phyloP scores from a whole-genome alignment of 495 filamentous ascomycete genomes.

The Penicillium longicatenatum region DNA sequence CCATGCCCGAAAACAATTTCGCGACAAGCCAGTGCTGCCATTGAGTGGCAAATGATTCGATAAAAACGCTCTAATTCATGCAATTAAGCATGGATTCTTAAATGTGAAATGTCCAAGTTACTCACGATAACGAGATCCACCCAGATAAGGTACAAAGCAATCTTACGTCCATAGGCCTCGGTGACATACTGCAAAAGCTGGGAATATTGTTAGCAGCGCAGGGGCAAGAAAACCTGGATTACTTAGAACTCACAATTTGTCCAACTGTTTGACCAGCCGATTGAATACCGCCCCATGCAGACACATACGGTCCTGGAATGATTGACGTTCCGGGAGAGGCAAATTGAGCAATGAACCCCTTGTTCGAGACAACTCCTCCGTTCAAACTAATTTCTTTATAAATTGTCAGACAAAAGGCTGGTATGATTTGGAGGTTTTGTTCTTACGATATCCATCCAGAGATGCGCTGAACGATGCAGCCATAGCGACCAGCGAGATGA shows the following conservation, averaged over 20 bases:
- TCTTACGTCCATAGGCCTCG: slow-evolving; percentile 34
- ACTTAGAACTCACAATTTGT: slow-evolving; percentile 25
- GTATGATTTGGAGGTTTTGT: background rate
- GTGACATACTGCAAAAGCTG: slow-evolving; percentile 38
- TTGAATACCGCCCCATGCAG: slow-evolving; percentile 45
- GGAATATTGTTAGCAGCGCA: background rate
- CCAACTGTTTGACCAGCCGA: slow-evolving; percentile 40
- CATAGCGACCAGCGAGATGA: slow-evolving; percentile 32
- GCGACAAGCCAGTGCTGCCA: slow-evolving; percentile 46
- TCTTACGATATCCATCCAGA: slow-evolving; percentile 44
- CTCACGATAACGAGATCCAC: slow-evolving; percentile 24
- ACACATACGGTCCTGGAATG: slow-evolving; percentile 38
- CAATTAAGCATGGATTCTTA: background rate
- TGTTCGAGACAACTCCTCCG: slow-evolving; percentile 42
- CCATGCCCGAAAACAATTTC: slow-evolving; percentile 44
- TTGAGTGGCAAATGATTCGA: slow-evolving; percentile 37
- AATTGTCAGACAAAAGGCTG: background rate
- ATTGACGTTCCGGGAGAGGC: slow-evolving; percentile 30
- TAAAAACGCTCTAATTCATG: slow-evolving; percentile 32
- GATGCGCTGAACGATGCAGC: slow-evolving; percentile 41
- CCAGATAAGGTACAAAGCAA: slow-evolving; percentile 35
- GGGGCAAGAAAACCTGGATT: background rate
- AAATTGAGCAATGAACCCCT: slow-evolving; percentile 43
- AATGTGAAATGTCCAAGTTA: background rate
- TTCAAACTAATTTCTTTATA: slow-evolving; percentile 44